Conservation (phyloP, 768 basidiomycete species). For the Hortiboletus campestris region DNA sequence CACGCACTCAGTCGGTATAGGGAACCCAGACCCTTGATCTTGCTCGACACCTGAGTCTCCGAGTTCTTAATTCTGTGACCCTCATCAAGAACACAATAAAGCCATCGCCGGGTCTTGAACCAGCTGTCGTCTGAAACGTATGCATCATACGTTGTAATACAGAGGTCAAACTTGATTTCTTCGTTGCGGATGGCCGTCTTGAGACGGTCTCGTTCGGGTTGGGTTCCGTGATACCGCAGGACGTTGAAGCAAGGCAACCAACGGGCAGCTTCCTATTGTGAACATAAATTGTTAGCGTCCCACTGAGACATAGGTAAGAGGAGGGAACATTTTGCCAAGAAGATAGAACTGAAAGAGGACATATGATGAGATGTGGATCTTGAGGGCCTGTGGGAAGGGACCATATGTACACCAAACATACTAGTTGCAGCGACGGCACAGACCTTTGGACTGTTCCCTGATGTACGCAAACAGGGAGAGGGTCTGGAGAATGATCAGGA, state of each 20-base stretch:
- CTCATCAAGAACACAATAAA: conserved; percentile 60
- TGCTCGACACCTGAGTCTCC: conserved; percentile 50
- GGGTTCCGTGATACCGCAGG: conserved; percentile 62
- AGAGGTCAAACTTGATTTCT: conserved; percentile 41
- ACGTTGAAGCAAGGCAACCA: conserved; percentile 53
- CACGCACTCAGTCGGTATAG: conserved; percentile 53
- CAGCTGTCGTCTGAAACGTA: conserved; percentile 56
- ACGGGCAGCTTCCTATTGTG: conserved; percentile 46
- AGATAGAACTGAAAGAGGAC: conserved; percentile 65
- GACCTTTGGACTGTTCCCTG: conserved; percentile 49
- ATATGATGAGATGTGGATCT: conserved; percentile 70
- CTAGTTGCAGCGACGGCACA: background rate
- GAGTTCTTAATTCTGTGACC: conserved; percentile 74
- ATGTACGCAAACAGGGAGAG: conserved; percentile 68
- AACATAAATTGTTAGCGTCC: background rate
- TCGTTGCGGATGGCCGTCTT: conserved; percentile 42
- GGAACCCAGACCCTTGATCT: conserved; percentile 54
- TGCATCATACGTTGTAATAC: conserved; percentile 68
- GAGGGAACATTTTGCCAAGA: conserved; percentile 53
- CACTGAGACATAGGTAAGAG: background rate
- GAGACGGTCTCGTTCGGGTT: conserved; percentile 52
- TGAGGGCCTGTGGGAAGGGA: conserved; percentile 28
- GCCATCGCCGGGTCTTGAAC: conserved; percentile 61
- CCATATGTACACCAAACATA: background rate
- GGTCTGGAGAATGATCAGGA: conserved; percentile 35